phyloP scores from a whole-genome alignment of 192 early-diverging fungal species.

The Coemansia sp. region DNA sequence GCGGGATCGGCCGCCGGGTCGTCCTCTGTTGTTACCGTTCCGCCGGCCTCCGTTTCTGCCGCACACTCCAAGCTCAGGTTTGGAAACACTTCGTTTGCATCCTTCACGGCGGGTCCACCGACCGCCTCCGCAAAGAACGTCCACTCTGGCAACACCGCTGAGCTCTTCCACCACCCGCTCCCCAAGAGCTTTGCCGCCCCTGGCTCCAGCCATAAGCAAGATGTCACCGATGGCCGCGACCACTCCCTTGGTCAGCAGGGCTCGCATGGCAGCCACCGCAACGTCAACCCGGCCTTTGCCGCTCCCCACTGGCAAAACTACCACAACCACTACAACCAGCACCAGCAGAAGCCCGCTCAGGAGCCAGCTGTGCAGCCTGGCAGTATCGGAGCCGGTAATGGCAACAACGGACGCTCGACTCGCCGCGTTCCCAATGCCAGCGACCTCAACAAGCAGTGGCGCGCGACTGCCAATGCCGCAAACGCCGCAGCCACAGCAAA shows the following conservation, averaged over 20 bases:
- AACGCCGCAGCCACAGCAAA: conserved; percentile 13
- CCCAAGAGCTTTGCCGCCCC: conserved; percentile 34
- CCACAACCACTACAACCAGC: conserved; percentile 45
- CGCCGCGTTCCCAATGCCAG: conserved; percentile 48
- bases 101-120: not conserved
- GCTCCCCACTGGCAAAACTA: conserved; percentile 50
- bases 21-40: conserved; percentile 25
- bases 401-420: conserved; percentile 25
- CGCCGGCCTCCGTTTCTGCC: conserved; percentile 36
- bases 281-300: conserved; percentile 34
- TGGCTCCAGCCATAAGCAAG: conserved; percentile 30
- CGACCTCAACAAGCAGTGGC: conserved; percentile 55
- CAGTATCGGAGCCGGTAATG: not conserved
- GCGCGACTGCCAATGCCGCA: conserved; percentile 23
- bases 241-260: conserved; percentile 40
- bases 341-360: conserved; percentile 33
- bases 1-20: conserved; percentile 19
- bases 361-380: conserved; percentile 24
- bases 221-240: conserved; percentile 16
- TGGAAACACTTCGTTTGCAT: conserved; percentile 36
- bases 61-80: conserved; percentile 50
- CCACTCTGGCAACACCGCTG: not conserved
- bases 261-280: conserved; percentile 37
- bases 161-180: conserved; percentile 9
- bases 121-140: not conserved